Evolutionary conservation across 2,329 filamentous ascomycete genomes (phyloP), one percentile per base, ranked within the genome.

Genomic region (Fusarium drepaniforme): DNA sequence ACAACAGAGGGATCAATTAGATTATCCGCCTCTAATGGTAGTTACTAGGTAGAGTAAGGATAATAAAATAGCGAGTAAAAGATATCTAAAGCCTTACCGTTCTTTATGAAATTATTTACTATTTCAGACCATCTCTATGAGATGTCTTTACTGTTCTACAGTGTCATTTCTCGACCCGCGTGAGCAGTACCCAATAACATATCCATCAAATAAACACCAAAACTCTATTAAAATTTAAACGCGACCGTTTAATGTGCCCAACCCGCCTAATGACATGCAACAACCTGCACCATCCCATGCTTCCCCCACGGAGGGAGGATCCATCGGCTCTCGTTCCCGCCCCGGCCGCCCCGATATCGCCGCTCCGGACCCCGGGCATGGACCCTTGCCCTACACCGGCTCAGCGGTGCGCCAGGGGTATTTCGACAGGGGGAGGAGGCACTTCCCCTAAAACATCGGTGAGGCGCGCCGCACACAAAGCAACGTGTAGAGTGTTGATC

Each of bases 321-420:
- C 56, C 56, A 59, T 42, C 56, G 56, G 56, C 51, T 37, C 38
- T 57, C 46, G 56, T 63, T 64, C 60, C 25, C 67, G 44, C 70
- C 42, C 71, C 59, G 71, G 56, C 51, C 21, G 60, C 68, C 72
- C 72, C 72, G 72, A 72, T 72, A 57, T 74, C 72, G 72, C 72
- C 72, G 69, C 13, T 56, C 28, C 67, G 67, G 67, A 25, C 42
- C 67, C 64, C 61, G 64, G 64, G 59, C 58, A 70, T 44, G 49
- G 38, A 72, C 58, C 68, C 70, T 37, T 51, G 68, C 44, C 64
- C 49, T 51, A 38, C 40, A 30, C 66, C 71, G 72, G 71, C 56
- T 74, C 62, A 64, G 28, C 60, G 66, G 53, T 49, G 56, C 56
- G 64, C 44, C 33, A 63, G 42, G 60, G 42, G 28, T 16, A 18